Evolutionary conservation across 176 grass and related monocot genomes (phyloP), one percentile per base, ranked within the genome.

Genomic region (Pharus latifolius): DNA sequence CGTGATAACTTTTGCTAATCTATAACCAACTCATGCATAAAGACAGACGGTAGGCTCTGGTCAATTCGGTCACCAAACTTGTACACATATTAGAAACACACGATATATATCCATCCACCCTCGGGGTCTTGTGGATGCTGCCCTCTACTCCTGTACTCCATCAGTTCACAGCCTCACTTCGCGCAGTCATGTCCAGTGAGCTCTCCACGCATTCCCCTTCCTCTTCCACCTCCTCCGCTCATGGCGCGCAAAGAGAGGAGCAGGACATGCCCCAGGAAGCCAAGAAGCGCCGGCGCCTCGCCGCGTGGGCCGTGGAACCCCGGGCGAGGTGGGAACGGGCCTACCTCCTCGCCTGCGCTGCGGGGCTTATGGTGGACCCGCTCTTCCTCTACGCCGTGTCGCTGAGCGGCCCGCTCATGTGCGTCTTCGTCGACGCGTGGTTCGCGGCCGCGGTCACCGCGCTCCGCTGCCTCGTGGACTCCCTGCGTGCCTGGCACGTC

Each of bases 171-270:
- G 33, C 44, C 49, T 56, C 62, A 67, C 38, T 10, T 20, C 48
- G n/a, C 61, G 19, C 32, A 13, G 56, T 65, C 73, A 78, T 84
- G 81, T 22, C 59, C 13, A 28, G 38, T 23, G 31, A 35, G 13
- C 68, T 19, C 56, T 18, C 7, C 26, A 10, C 34, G 50, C 35
- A 1, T 33, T 5, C n/a, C n/a, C n/a, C n/a, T n/a, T n/a, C n/a
- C n/a, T n/a, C n/a, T n/a, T n/a, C n/a, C n/a, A n/a, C n/a, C n/a
- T n/a, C n/a, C n/a, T n/a, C n/a, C n/a, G n/a, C n/a, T n/a, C n/a
- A n/a, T n/a, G n/a, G n/a, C n/a, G n/a, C n/a, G n/a, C n/a, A n/a
- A n/a, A n/a, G n/a, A n/a, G n/a, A n/a, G n/a, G n/a, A n/a, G n/a
- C n/a, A n/a, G n/a, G n/a, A n/a, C n/a, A n/a, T n/a, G n/a, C n/a